Base-by-base conservation (phyloP, 2,329 filamentous ascomycete species). In the Aspergillus latus region DNA sequence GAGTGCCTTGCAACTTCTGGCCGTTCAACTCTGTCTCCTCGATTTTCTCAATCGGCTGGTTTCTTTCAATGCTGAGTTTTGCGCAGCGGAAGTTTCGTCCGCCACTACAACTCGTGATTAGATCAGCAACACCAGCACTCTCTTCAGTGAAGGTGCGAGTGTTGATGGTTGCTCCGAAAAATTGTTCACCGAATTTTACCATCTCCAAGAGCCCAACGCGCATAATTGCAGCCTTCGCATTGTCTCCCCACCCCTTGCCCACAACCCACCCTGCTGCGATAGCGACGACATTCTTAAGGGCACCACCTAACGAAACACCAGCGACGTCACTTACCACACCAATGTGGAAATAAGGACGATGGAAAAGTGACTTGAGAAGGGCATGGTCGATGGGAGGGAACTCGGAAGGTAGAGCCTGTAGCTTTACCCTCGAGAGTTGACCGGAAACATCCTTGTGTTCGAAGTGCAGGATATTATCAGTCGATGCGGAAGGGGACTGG, bases 161-260 rank as follows among this genome's bases (percentile, higher is more conserved):
- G 62, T 88, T 84, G 28, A 94, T 88, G 1, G 89, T 90, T 67
- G 92, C 84, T 16, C 86, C 85, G 72, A 97, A 99, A 80, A 97
- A 99, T 66, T 88, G 86, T 74, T 92, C 91, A 62, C 93, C 93
- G 65, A 99, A 99, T 71, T 89, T 88, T 68, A 97, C 91, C 88
- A 97, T 96, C 77, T 99, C 94, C 66, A 97, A 82, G 46, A 99
- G 84, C 6, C 94, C 94, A 16, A 97, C 88, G 40, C 94, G 89
- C 91, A 99, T 97, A 59, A 99, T 88, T 45, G 94, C 94, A n/a
- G 94, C 92, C 79, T 99, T 97, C 63, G 93, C 93, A 66, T 97
- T 99, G 79, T 97, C 92, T 68, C 94, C 94, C 93, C 94, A 99
- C 63, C 93, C 93, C 59, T 93, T 85, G 36, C 94, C 94, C 63